A percentile compares a stretch with the other conserved stretches of the same genome.
These are phyloP conservation scores for Mycosarcoma mackinlayi DNA, from an alignment of 1,284 basidiomycete genomes.

Conservation along the genomic window DNA sequence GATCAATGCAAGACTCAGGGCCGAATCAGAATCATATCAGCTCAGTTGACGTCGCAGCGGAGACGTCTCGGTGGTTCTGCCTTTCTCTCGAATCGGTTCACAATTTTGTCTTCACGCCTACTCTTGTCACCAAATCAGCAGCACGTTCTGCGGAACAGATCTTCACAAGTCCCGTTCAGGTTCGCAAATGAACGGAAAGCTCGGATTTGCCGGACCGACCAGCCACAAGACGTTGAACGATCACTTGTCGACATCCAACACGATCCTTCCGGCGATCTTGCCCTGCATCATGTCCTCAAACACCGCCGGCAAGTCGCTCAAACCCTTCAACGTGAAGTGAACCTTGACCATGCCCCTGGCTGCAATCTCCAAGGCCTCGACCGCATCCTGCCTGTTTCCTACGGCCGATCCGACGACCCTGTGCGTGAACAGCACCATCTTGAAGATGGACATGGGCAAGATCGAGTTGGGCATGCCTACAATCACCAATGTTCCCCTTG, in stretches of 20 bases:
- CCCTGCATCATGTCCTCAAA: constrained; percentile 74
- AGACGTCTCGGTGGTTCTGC: too few species aligned
- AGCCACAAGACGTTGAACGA: too few species aligned
- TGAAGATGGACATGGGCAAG: constrained; percentile 80
- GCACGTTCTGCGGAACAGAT: too few species aligned
- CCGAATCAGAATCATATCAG: too few species aligned
- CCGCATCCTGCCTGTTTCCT: constrained; percentile 69
- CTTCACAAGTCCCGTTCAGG: too few species aligned
- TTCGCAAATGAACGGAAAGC: too few species aligned
- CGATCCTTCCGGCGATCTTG: constrained; percentile 75
- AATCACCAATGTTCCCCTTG: constrained; percentile 77
- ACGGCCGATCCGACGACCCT: constrained; percentile 81
- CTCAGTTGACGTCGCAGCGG: too few species aligned
- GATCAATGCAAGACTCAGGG: too few species aligned
- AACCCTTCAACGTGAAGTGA: constrained; percentile 72
- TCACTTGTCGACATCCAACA: constrained; percentile 71
- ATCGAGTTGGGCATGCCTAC: constrained; percentile 77
- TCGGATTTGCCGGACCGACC: too few species aligned
- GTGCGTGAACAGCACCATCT: constrained; percentile 72
- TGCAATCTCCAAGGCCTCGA: constrained; percentile 76
- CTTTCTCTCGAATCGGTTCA: too few species aligned
- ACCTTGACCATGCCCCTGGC: constrained; percentile 77
- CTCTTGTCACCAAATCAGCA: too few species aligned
- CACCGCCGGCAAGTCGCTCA: constrained; percentile 72
- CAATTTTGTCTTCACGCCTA: too few species aligned